Base-by-base conservation (phyloP, 2,329 filamentous ascomycete genomes). In the Talaromyces sp. region DNA sequence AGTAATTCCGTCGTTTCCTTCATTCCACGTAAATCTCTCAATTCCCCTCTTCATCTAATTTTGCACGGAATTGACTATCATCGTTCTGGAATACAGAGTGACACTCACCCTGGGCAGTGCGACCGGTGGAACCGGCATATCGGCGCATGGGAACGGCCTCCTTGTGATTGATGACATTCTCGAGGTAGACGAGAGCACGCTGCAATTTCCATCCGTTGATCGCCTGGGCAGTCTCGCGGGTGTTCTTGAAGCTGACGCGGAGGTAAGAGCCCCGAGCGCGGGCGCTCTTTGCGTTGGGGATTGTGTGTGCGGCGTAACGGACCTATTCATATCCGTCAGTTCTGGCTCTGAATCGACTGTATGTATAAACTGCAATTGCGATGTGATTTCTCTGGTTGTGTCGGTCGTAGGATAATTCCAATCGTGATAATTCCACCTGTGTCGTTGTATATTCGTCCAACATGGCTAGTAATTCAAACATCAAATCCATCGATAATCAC, bases 171-270 rank as follows among this genome's bases (percentile, higher is more conserved):
- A 92, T 88, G 78, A 99, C 95, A 84, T 99, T 98, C 87, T 97
- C 92, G 80, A 99, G 92, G 90, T 96, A 99, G 81, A 89, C 89
- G 75, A 97, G 85, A 78, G 95, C 95, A 80, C 95, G 93, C 85
- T 92, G 87, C 80, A 98, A 82, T 88, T 97, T 97, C 93, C 93
- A 97, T 85, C 94, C 94, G 85, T 95, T 98, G 89, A 99, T 97
- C 78, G 93, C 93, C 88, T 98, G 95, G 72, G 96, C 95, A 74
- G 94, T 97, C 88, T 99, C 96, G 80, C 95, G 93, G 82, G 95
- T 99, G 90, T 99, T 99, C 91, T 99, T 99, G 92, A 97, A 99
- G 77, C 92, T 96, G 77, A 98, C 94, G 82, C 95, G 93, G 78
- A 99, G 91, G 88, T 98, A 99, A 82, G 93, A 93, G 84, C 96